Base-by-base conservation (phyloP, 495 filamentous ascomycete species). In the Hypoxylon trugodes region DNA sequence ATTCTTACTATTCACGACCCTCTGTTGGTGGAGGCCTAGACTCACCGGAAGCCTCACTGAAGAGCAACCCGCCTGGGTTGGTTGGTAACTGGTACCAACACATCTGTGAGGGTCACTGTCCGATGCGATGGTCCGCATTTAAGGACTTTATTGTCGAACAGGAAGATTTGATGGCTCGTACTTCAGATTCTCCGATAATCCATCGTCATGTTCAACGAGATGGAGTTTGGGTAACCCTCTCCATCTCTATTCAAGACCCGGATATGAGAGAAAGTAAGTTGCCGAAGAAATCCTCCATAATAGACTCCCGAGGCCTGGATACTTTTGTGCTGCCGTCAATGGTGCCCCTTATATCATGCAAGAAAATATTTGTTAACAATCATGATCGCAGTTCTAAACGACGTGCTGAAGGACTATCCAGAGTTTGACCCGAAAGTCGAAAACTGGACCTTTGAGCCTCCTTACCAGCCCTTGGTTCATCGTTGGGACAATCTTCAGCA, bases 401-500 rank as follows among this genome's bases (percentile, higher is more conserved):
- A 72, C 3, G 80, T 82, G 2, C 72, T 89, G 6, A 72, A 75
- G 13, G 76, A 76, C 6, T 89, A 88, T 59, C 84, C 81, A 10
- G 80, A 82, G 10, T 71, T 87, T 8, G 83, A 85, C 1, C 70
- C 81, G 10, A 78, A 73, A 4, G 56, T 85, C n/a, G 71, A 82
- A 50, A 75, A 77, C 2, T 76, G 86, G 37, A 81, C 82, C 12
- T 86, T 88, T 63, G 59, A 24, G 1, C 70, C 72, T 0, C 81
- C 81, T 0, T 88, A 84, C 66, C 73, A 76, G 54, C 81, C 86
- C 4, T 73, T 89, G 8, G 80, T 88, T 21, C 84, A 88, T 65
- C 80, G 45, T 21, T 48, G 45, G 87, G 68, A 80, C 0, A 62
- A 72, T 2, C 72, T 89, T 30, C 54, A 75, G 38, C 4, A 60